Conservation (phyloP, 2,329 filamentous ascomycete species). For the Phaeosphaeriaceae sp. region DNA sequence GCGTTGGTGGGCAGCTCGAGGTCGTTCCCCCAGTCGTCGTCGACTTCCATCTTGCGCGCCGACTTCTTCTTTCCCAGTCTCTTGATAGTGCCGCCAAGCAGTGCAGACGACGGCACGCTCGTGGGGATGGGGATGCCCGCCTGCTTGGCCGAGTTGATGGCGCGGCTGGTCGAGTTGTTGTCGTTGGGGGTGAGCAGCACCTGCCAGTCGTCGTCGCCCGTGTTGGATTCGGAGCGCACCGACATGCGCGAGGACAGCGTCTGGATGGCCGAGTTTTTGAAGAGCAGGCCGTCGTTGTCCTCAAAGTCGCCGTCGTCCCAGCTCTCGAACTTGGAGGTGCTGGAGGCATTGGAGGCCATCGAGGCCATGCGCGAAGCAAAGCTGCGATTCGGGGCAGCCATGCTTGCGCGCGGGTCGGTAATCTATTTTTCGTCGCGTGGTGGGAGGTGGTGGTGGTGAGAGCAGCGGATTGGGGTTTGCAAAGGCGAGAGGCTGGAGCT, state of each 20-base stretch:
- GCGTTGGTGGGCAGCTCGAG: constrained; percentile 53
- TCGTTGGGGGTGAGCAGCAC: constrained; percentile 85
- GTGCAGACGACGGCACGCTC: constrained; percentile 85
- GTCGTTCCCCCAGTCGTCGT: constrained; percentile 61
- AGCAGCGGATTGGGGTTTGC: no score
- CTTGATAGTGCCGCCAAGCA: constrained; percentile 93
- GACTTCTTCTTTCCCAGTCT: constrained; percentile 70
- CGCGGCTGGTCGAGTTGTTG: constrained; percentile 81
- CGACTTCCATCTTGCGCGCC: constrained; percentile 52
- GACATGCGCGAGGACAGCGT: constrained; percentile 83
- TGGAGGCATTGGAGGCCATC: constrained; percentile 61
- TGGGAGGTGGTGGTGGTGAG: neutral
- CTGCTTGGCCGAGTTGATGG: constrained; percentile 78
- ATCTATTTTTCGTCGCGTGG: neutral
- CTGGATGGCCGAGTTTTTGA: constrained; percentile 73
- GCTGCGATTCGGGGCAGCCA: constrained; percentile 44
- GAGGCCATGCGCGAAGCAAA: constrained; percentile 49
- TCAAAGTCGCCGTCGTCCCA: constrained; percentile 64
- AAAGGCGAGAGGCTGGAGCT: constrained; percentile 7
- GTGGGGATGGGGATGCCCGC: constrained; percentile 90
- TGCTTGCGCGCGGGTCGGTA: constrained; percentile 27
- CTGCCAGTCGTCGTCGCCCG: constrained; percentile 86
- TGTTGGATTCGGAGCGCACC: constrained; percentile 78
- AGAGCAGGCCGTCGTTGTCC: constrained; percentile 68
- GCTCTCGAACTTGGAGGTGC: constrained; percentile 67